Evolutionary conservation across 331 rosid species (phyloP), one percentile per base, ranked within the genome.

Genomic region (Quercus phellos): DNA sequence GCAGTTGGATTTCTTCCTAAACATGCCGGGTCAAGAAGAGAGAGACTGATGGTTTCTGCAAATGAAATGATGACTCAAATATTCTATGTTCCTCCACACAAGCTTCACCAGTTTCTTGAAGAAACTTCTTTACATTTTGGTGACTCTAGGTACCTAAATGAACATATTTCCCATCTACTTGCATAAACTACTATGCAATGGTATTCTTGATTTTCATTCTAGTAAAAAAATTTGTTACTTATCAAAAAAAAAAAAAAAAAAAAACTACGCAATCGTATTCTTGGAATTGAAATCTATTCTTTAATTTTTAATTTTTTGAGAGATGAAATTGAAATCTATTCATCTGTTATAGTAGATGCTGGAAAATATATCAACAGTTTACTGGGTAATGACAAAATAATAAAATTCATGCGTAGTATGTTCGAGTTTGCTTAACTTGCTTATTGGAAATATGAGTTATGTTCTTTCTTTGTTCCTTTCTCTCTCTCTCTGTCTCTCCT

Each of bases 41-140:
- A 90, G 86, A 90, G 96, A 81, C 89, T 93, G 26, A 77, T 70
- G 87, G 83, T 85, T 77, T 92, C 98, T 54, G 97, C 96, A 3
- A 85, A 85, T 68, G 96, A 92, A 83, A 84, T 73, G 11, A 70
- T 88, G 10, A 95, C 98, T 14, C 99, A 95, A 68, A 90, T 95
- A 81, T 95, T 91, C 82, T 93, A 89, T 4, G 98, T 95, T 34
- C 98, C 99, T 64, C 99, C 99, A 5, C 99, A 95, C 86, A 93
- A 93, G 83, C 92, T 95, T 78, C 75, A 70, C 70, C 94, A 89
- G 84, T 93, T 95, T 82, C 88, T 93, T 24, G 98, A 91, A 55
- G 97, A 95, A 81, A 63, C 88, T 84, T 88, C 86, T 79, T 73
- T 85, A 60, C 51, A 89, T 73, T 91, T 93, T 76, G 92, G 98